A percentile compares a stretch with the other conserved stretches of the same genome.
Conservation (phyloP, 495 filamentous ascomycete species). For the Aspergillus egyptiacus region DNA sequence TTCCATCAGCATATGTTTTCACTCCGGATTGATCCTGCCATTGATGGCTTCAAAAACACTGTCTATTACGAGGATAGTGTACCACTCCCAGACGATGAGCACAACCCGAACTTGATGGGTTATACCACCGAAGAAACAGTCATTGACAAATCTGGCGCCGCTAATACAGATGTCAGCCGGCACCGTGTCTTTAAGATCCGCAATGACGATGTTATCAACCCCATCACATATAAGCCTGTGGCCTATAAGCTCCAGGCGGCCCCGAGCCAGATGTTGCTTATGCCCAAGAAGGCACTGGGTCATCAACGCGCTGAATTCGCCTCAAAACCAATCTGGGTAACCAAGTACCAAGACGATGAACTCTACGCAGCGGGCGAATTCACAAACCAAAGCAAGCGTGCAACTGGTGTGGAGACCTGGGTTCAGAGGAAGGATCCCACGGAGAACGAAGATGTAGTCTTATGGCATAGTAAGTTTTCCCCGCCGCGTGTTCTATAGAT, state of each 20-base stretch:
- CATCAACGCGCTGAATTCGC: constrained; percentile 75
- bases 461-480: constrained; percentile 46
- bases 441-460: constrained; percentile 48
- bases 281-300: constrained; percentile 61
- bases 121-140: constrained; percentile 62
- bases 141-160: constrained; percentile 53
- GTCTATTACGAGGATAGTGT: constrained; percentile 68
- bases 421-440: constrained; percentile 46
- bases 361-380: constrained; percentile 77
- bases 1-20: constrained; percentile 91
- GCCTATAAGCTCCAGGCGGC: constrained; percentile 73
- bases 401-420: constrained; percentile 51
- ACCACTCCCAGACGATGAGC: constrained; percentile 61
- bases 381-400: constrained; percentile 75
- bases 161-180: constrained; percentile 53
- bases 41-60: constrained; percentile 69
- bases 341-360: constrained; percentile 70
- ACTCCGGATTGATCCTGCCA: constrained; percentile 73
- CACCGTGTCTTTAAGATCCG: constrained; percentile 80
- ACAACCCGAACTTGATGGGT: constrained; percentile 75
- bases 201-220: constrained; percentile 58
- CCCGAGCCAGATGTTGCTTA: constrained; percentile 74
- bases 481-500: background rate
- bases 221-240: constrained; percentile 68
- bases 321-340: constrained; percentile 76